Evolutionary conservation across 1,284 basidiomycete species (phyloP), one percentile per base, ranked within the genome.

Genomic region (Trametes sp.): DNA sequence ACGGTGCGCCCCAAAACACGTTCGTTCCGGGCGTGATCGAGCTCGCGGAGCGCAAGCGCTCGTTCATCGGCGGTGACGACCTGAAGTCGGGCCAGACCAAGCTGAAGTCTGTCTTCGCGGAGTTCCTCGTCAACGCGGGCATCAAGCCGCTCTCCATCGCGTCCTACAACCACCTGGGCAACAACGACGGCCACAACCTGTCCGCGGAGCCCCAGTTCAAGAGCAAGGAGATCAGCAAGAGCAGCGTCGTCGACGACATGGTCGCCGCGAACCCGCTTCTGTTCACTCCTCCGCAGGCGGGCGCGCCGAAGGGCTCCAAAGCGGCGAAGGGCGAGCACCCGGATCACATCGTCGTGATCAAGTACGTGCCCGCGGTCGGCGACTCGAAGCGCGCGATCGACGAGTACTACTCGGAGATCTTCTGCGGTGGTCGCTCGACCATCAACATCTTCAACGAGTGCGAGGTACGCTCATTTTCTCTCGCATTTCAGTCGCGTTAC

Each of bases 1-100:
- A 98, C 74, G 97, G 97, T 58, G 96, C 96, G 26, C 97, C 97
- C 23, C 97, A 99, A 85, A 99, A 99, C 88, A 98, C 97, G 8
- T 98, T 98, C 75, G 96, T 99, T 33, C 97, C 98, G 1, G 97
- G 98, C 72, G 90, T 92, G 71, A 93, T 99, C 74, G 85, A 92
- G 75, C 93, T 99, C 66, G 95, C 97, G 54, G 96, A 98, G 84
- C 84, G 88, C 71, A 80, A 93, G 73, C 84, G 90, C 75, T 91
- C 95, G 10, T 98, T 98, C 83, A 98, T 99, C 73, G 96, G 95
- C 60, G 96, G 98, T 57, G 97, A 98, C 76, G 97, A 99, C 76
- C 90, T 99, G 81, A 99, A 99, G 87, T 92, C 93, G 21, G 92
- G 93, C 29, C 94, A 95, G 83, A 96, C 93, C 67, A 96, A 96